These are phyloP conservation scores for Houttuynia cordata DNA, from an alignment of 164 flowering plant genomes.

Conservation along the genomic window DNA sequence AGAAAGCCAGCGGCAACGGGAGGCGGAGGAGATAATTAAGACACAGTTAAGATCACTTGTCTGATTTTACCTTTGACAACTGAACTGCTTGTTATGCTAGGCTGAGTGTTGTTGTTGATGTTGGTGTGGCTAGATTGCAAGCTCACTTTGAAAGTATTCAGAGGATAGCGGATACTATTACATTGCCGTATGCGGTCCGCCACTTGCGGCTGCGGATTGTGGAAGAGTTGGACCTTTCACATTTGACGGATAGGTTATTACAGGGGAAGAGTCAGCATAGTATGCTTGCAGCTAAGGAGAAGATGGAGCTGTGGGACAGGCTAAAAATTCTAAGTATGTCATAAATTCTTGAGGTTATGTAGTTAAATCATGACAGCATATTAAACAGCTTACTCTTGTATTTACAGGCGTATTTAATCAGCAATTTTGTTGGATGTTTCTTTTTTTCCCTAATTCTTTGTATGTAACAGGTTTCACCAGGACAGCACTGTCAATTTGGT, in stretches of 20 bases:
- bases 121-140: slow-evolving; percentile 42
- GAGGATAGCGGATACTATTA: slow-evolving; percentile 64
- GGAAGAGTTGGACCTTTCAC: slow-evolving; percentile 59
- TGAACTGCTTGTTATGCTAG: too few relatives aligned
- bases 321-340: slow-evolving; percentile 71
- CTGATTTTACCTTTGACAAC: not conserved
- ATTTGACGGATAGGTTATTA: slow-evolving; percentile 45
- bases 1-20: slow-evolving; percentile 38
- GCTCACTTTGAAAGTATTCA: slow-evolving; percentile 75
- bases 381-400: too few relatives aligned
- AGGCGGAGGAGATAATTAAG: slow-evolving; percentile 59
- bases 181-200: slow-evolving; percentile 69
- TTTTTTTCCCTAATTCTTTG: slow-evolving; percentile 1
- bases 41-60: slow-evolving; percentile 55
- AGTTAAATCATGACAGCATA: too few relatives aligned
- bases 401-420: not conserved
- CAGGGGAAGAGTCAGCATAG: slow-evolving; percentile 62
- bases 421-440: not conserved
- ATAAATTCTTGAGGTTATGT: not conserved
- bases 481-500: slow-evolving; percentile 65
- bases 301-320: slow-evolving; percentile 77
- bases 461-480: slow-evolving; percentile 64
- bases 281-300: slow-evolving; percentile 46
- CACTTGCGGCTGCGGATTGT: slow-evolving; percentile 42
- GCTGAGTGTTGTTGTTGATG: slow-evolving; percentile 1